Evolutionary conservation across 306 rosid genomes (phyloP), one percentile per base, ranked within the genome.

Genomic region (barrel medic (Medicago truncatula)): DNA sequence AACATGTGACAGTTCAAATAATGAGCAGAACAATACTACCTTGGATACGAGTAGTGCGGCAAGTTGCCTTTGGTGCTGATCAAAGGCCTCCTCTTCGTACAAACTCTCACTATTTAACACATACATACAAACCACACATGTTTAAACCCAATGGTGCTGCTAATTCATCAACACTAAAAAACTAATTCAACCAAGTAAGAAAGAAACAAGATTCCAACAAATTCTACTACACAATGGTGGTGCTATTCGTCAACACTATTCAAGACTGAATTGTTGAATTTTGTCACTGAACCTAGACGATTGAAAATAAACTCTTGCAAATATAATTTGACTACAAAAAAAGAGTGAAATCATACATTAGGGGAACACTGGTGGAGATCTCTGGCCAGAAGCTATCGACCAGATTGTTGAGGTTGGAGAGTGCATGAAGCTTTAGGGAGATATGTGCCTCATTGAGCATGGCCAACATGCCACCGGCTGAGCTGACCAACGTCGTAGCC

Each of bases 331-430:
- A 58, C n/a, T 23, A 58, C 72, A 23, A 47, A 65, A 23, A 23
- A 23, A 73, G 28, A 73, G 38, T 73, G 63, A 71, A 66, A 85
- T 92, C 98, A 95, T 86, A 95, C 98, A 95, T 92, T 85, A 87
- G 81, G 23, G 97, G 90, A n/a, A 95, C 97, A 83, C 96, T 90
- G 16, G 97, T 90, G 52, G 98, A 95, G 93, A 95, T 95, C 97
- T 95, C 98, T 2, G 97, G 98, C 98, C 98, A 95, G 72, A 95
- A 95, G 50, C 57, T 88, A 71, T 95, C 97, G 4, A 95, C 98
- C 82, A 89, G 77, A 54, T 89, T 89, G 91, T 90, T 95, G 83
- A 95, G 97, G 84, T 90, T 92, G 17, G 92, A 89, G 61, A 95
- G 96, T 67, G 98, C 97, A 67, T 92, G 90, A 69, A 90, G 92